Conservation (phyloP, 108 stramenopile genomes). For the Cafeteria roenbergensis region DNA sequence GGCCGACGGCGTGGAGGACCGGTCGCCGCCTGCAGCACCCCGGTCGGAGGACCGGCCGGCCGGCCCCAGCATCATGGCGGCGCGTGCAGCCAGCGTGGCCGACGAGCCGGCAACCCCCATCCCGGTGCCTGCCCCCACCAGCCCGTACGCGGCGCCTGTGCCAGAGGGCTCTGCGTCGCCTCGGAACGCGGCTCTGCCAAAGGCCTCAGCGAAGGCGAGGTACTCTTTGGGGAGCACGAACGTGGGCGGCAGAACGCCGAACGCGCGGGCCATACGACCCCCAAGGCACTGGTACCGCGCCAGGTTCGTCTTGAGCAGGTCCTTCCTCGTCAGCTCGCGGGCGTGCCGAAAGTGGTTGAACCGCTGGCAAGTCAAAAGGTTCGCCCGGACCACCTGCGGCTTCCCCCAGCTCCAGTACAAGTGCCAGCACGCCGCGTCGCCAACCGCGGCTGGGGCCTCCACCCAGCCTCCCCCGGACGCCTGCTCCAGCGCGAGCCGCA, state of each 20-base stretch:
- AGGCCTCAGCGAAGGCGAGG: slow-evolving; percentile 39
- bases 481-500: background rate
- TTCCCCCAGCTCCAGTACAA: slow-evolving; percentile 54
- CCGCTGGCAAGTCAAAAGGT: slow-evolving; percentile 42
- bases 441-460: background rate
- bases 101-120: too few relatives aligned
- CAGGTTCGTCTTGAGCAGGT: slow-evolving; percentile 59
- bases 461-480: background rate
- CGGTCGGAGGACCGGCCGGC: background rate
- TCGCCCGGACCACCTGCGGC: slow-evolving; percentile 37
- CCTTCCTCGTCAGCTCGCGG: slow-evolving; percentile 43
- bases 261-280: slow-evolving; percentile 3
- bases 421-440: slow-evolving; percentile 25
- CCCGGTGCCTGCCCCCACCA: too few relatives aligned
- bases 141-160: too few relatives aligned
- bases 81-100: background rate
- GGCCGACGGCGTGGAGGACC: background rate
- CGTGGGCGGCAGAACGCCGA: slow-evolving; percentile 57
- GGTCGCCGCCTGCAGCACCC: background rate
- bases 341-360: slow-evolving; percentile 47
- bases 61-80: background rate
- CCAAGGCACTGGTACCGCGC: slow-evolving; percentile 29
- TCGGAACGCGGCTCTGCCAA: slow-evolving; percentile 16
- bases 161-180: too few relatives aligned
- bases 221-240: slow-evolving; percentile 62